Percentiles rank a stretch among this genome's conserved stretches.
These are phyloP conservation scores for Apophysomyces elegans DNA, from an alignment of 371 early-diverging fungal species.

Conservation along the genomic window DNA sequence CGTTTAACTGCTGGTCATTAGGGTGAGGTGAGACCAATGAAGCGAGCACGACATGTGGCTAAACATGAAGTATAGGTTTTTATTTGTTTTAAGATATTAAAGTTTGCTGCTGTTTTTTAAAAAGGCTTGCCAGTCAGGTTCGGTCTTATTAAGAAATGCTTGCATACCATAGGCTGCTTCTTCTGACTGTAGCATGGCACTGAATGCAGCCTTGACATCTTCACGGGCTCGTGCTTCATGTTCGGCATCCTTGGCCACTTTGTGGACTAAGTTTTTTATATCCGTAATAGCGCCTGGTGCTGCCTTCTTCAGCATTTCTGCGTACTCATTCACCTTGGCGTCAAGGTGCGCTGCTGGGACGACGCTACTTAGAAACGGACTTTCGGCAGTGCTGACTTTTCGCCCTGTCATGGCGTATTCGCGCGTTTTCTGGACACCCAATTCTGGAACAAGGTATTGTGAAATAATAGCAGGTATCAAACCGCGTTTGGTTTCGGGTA, in stretches of 20 bases:
- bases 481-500: constrained; percentile 73
- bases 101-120: constrained; percentile 23
- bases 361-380: constrained; percentile 45
- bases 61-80: background rate
- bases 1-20: too few relatives aligned
- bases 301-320: constrained; percentile 48
- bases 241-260: constrained; percentile 44
- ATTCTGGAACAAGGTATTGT: constrained; percentile 67
- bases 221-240: constrained; percentile 35
- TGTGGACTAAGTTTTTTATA: constrained; percentile 57
- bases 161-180: constrained; percentile 73
- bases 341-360: constrained; percentile 43
- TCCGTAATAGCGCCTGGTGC: constrained; percentile 63
- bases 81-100: background rate
- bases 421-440: constrained; percentile 59
- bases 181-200: constrained; percentile 68
- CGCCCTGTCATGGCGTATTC: constrained; percentile 72
- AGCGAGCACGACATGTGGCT: too few relatives aligned
- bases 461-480: constrained; percentile 76
- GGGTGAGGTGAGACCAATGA: too few relatives aligned
- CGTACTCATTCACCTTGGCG: constrained; percentile 45
- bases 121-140: constrained; percentile 63
- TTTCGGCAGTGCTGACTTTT: constrained; percentile 50
- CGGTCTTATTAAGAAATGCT: constrained; percentile 59
- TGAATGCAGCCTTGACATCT: constrained; percentile 47